phyloP scores from a whole-genome alignment of 2,329 filamentous ascomycete genomes.

The Aspergillus melleus region DNA sequence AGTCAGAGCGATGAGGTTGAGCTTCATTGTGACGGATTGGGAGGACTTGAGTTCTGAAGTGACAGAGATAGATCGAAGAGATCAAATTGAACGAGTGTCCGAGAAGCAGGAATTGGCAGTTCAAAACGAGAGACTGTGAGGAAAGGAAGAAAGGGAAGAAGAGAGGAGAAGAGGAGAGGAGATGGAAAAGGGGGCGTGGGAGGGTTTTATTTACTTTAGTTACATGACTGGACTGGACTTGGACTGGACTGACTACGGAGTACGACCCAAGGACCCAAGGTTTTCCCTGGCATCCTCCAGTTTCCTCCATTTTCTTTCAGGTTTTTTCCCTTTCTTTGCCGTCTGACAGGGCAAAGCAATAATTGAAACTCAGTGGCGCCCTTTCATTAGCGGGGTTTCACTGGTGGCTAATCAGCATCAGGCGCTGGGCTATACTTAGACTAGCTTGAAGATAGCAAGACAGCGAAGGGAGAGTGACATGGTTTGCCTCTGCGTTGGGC shows the following conservation, averaged over 20 bases:
- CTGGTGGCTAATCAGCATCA: slow-evolving; percentile 12
- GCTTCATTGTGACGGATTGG: slow-evolving; percentile 37
- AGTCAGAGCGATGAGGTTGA: slow-evolving; percentile 45
- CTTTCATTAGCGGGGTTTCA: slow-evolving; percentile 24
- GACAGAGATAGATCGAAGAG: slow-evolving; percentile 11
- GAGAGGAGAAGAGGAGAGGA: slow-evolving; percentile 3
- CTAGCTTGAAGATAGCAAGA: background rate
- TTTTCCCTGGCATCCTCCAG: background rate
- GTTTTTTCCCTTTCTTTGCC: background rate
- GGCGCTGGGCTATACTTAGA: background rate
- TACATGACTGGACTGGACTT: background rate
- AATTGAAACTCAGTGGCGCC: slow-evolving; percentile 9
- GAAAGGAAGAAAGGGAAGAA: slow-evolving; percentile 9
- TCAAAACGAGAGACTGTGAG: slow-evolving; percentile 9
- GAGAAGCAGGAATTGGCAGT: slow-evolving; percentile 3
- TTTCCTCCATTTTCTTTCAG: background rate
- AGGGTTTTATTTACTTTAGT: slow-evolving; percentile 2
- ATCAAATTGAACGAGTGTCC: slow-evolving; percentile 7
- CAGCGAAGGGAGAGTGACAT: background rate
- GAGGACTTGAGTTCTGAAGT: slow-evolving; percentile 4
- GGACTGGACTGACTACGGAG: no score
- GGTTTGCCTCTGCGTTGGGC: background rate
- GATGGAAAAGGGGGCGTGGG: slow-evolving; percentile 8
- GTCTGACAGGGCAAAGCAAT: background rate
- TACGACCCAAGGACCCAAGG: no score